Conservation (phyloP, 2,329 filamentous ascomycete species). For the Talaromyces piceae region DNA sequence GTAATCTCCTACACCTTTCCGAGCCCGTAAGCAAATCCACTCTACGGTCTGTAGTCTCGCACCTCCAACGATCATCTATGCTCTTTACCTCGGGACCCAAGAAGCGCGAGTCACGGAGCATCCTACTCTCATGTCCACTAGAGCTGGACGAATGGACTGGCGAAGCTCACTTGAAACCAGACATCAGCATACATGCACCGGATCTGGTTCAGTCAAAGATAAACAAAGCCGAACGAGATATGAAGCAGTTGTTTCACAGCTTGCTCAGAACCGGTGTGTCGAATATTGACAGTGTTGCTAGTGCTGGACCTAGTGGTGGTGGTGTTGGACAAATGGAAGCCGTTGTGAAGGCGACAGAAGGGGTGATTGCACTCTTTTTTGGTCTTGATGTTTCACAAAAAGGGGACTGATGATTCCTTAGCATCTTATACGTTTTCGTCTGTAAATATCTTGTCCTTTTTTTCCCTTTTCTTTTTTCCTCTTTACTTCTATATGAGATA, state of each 20-base stretch:
- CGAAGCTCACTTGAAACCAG: slow-evolving; percentile 31
- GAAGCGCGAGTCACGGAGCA: slow-evolving; percentile 7
- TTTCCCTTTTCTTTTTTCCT: too few species aligned
- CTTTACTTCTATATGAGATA: too few species aligned
- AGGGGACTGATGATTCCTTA: neutral
- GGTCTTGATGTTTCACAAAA: slow-evolving; percentile 8
- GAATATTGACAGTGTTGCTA: slow-evolving; percentile 12
- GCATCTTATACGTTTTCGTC: too few species aligned
- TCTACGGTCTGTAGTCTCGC: slow-evolving; percentile 24
- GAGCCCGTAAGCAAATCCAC: slow-evolving; percentile 17
- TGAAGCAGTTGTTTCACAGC: slow-evolving; percentile 31
- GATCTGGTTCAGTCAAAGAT: slow-evolving; percentile 5
- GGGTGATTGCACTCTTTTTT: slow-evolving; percentile 28
- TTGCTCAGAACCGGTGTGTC: slow-evolving; percentile 18
- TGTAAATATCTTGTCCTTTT: too few species aligned
- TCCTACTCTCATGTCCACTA: slow-evolving; percentile 30
- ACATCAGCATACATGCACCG: slow-evolving; percentile 25
- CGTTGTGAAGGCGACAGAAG: slow-evolving; percentile 29
- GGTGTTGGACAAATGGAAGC: slow-evolving; percentile 15
- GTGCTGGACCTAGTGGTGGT: too few species aligned
- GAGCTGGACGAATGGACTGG: slow-evolving; percentile 34
- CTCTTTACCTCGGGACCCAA: slow-evolving; percentile 17
- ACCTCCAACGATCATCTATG: slow-evolving; percentile 31
- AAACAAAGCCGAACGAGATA: slow-evolving; percentile 30
- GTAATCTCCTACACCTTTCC: neutral